These are phyloP conservation scores for Kokia cookei DNA, from an alignment of 441 rosid species.

Conservation along the genomic window DNA sequence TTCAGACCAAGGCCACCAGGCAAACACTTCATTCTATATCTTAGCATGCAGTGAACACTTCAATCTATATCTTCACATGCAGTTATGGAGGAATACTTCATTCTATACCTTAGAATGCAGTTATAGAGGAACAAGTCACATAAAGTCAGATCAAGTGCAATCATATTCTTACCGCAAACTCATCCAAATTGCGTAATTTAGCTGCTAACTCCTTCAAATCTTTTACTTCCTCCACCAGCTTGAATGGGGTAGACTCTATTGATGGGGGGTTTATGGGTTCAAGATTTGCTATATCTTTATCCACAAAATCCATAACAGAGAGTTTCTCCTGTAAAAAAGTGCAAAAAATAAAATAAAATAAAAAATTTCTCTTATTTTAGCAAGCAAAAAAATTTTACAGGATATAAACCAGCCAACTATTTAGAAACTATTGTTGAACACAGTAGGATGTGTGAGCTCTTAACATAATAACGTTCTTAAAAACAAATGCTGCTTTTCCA, in stretches of 20 bases:
- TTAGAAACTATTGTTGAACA: not conserved
- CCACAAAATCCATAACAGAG: conserved; percentile 68
- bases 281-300: conserved; percentile 29
- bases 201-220: conserved; percentile 74
- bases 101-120: not conserved
- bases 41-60: not conserved
- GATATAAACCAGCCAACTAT: not conserved
- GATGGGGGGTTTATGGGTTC: conserved; percentile 43
- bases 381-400: not conserved
- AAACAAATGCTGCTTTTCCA: not conserved
- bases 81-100: not conserved
- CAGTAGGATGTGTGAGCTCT: not conserved
- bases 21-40: not conserved
- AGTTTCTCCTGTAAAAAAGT: conserved; percentile 51
- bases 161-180: conserved; percentile 69
- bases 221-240: conserved; percentile 67
- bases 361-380: not conserved
- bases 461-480: not conserved
- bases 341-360: not conserved
- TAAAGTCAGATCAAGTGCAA: not conserved
- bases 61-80: not conserved
- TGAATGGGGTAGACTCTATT: conserved; percentile 55
- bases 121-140: not conserved
- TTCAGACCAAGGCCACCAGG: not conserved
- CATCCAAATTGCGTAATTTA: conserved; percentile 50